Base-by-base conservation (phyloP, 805 yeast species). In the Starmerella stellata region DNA sequence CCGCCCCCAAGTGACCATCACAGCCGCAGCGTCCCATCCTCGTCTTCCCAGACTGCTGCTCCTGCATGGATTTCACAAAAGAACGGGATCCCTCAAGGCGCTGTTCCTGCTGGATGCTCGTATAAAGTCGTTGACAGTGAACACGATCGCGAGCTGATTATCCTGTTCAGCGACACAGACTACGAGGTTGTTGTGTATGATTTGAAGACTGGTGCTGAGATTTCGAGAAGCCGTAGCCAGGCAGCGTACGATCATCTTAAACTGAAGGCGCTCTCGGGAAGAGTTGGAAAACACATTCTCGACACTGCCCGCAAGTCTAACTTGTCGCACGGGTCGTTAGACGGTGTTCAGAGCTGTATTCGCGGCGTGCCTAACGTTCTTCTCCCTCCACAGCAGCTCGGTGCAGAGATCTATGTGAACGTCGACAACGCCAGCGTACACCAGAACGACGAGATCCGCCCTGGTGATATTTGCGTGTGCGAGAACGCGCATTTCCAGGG, bases 401-500 rank as follows among this genome's bases (percentile, higher is more conserved):
- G 96, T 30, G 75, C 68, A n/a, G 65, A 69, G 18, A 65, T 78
- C 44, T 83, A 75, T 58, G 61, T 64, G 45, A 78, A 69, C 47
- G 47, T 60, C 49, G 66, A 63, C 42, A 66, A 65, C 50, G 66
- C 72, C 34, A 50, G 63, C 5, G 68, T 72, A 5, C 58, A 65
- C 14, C 73, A 69, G 47, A 50, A 59, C 23, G 82, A 72, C 39
- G 78, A 73, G 30, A 69, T 83, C 39, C 65, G 69, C 35, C 75
- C 92, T 0, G 98, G 98, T 43, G 96, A 90, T 56, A 65, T 87
- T 8, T 58, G 82, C 31, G 78, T 82, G 37, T 69, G 82, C 44
- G 70, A 75, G 50, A 73, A 73, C 40, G 94, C 82, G 5, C 68
- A 68, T 43, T 85, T 87, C 58, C 72, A 69, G 44, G 70, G 74